Evolutionary conservation across 2,329 filamentous ascomycete species (phyloP), one percentile per base, ranked within the genome.

Genomic region (Penicillium sp.): DNA sequence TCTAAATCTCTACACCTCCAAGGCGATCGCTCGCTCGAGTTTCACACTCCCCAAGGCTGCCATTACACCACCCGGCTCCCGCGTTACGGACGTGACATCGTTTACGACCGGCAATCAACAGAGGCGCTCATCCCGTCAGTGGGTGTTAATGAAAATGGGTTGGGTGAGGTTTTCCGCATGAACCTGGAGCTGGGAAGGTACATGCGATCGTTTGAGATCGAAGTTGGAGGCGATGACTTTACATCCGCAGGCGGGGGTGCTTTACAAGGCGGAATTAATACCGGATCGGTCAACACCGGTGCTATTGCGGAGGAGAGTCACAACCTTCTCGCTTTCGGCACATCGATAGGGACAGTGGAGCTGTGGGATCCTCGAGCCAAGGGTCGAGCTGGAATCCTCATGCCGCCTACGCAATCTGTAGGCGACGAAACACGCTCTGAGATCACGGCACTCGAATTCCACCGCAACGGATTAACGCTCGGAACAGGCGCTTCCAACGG

Each of bases 1-100:
- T 86, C 88, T 43, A 98, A 98, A 71, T 95, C 89, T 29, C 72
- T 97, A 32, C 93, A 98, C 66, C 79, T 98, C 9, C 94, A 98
- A 66, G 85, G 84, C 57, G 93, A 98, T 69, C 84, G 93, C 52
- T 85, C 84, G 51, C 80, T 98, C 58, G 90, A 98, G 67, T 91
- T 98, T 59, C 93, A 98, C 66, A 95, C 88, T 0, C 86, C 87
- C 4, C 84, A 83, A 61, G 90, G 90, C 52, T 85, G 89, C 51
- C 90, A 96, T 68, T 90, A 96, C 66, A 82, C 85, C 50, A 85
- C 88, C n/a, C 82, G 93, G 46, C 82, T 98, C 55, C 93, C 93
- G 5, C 80, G 91, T 61, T 98, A 97, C 69, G 93, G 93, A 33
- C 82, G 93, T 64, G 91, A 95, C 66, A 73, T 98, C 40, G 76